These are phyloP conservation scores for Capillidium heterosporum DNA, from an alignment of 371 early-diverging fungal genomes.

Conservation along the genomic window DNA sequence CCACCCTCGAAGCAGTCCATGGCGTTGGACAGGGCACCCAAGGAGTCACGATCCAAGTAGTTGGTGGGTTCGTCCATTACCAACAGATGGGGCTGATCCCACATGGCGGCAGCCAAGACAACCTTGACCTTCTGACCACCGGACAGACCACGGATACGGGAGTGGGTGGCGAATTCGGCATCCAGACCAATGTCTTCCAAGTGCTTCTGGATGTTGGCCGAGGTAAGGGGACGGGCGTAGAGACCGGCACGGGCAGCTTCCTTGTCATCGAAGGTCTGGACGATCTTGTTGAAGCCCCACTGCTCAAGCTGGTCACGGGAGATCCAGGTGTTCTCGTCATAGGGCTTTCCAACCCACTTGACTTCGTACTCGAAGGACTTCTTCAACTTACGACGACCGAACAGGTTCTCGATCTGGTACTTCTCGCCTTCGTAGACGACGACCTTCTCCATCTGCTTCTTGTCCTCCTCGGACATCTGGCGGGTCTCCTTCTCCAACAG, in stretches of 20 bases:
- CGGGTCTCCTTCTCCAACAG: slow-evolving; percentile 37
- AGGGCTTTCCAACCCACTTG: slow-evolving; percentile 32
- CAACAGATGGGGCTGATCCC: slow-evolving; percentile 71
- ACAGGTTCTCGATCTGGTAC: slow-evolving; percentile 31
- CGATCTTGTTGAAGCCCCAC: slow-evolving; percentile 45
- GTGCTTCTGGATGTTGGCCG: slow-evolving; percentile 48
- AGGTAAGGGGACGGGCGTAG: slow-evolving; percentile 37
- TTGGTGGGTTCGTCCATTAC: slow-evolving; percentile 84
- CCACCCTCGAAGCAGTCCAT: slow-evolving; percentile 50
- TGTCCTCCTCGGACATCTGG: slow-evolving; percentile 36
- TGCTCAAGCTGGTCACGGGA: slow-evolving; percentile 45
- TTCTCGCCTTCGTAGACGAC: slow-evolving; percentile 44
- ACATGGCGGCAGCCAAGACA: slow-evolving; percentile 68
- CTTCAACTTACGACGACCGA: slow-evolving; percentile 49
- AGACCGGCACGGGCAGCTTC: slow-evolving; percentile 44
- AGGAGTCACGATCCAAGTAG: slow-evolving; percentile 58
- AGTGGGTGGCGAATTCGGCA: slow-evolving; percentile 59
- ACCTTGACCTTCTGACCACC: slow-evolving; percentile 88
- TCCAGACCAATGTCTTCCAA: slow-evolving; percentile 45
- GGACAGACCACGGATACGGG: slow-evolving; percentile 66
- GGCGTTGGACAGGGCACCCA: slow-evolving; percentile 47
- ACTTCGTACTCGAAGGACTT: slow-evolving; percentile 48
- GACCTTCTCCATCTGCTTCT: slow-evolving; percentile 36
- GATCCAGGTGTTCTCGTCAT: slow-evolving; percentile 49
- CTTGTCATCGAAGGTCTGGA: slow-evolving; percentile 39